Base-by-base conservation (phyloP, 768 basidiomycete genomes). In the Kondoa malvinella region DNA sequence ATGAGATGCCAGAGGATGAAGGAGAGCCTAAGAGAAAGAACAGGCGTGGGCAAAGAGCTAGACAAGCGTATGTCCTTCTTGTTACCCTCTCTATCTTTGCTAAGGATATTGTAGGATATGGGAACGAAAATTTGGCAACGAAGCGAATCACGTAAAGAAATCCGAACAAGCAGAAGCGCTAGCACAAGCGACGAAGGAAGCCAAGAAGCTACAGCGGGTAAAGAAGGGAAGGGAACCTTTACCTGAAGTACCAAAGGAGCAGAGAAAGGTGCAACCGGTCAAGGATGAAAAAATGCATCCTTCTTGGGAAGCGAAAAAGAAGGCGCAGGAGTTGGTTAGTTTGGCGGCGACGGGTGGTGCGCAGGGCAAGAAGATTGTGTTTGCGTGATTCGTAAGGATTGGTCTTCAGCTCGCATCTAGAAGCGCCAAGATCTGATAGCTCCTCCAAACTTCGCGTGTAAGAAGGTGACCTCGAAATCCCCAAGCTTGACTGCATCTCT, bases 261-360 rank as follows among this genome's bases (percentile, higher is more conserved):
- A 65, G 32, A 66, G 58, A 32, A 67, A 60, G 59, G 67, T 57
- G 40, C 73, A 76, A 50, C 21, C 26, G 31, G 14, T 27, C 25
- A 29, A 25, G 57, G 77, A 77, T 25, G 80, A 75, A 75, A 80
- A 83, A 32, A 71, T 95, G 66, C 95, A 99, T 78, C 94, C 95
- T 1, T 94, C 90, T 16, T 99, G 95, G 94, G 89, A 89, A 77
- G 95, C 95, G 3, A 96, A 92, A 79, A 82, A 81, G 77, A 85
- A 84, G 76, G 76, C 86, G 68, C 89, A 87, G 78, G 77, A 79
- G 69, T 73, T 73, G 68, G 74, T 71, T 34, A 66, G 71, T 61
- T 84, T 63, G 1, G 80, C 79, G n/a, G 79, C 79, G 4, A 85
- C 87, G 40, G 77, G 84, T 12, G 82, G 84, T 57, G 80, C 85